A percentile compares a stretch with the other conserved stretches of the same genome.
Conservation (phyloP, 768 basidiomycete species). For the Suillus bovinus region DNA sequence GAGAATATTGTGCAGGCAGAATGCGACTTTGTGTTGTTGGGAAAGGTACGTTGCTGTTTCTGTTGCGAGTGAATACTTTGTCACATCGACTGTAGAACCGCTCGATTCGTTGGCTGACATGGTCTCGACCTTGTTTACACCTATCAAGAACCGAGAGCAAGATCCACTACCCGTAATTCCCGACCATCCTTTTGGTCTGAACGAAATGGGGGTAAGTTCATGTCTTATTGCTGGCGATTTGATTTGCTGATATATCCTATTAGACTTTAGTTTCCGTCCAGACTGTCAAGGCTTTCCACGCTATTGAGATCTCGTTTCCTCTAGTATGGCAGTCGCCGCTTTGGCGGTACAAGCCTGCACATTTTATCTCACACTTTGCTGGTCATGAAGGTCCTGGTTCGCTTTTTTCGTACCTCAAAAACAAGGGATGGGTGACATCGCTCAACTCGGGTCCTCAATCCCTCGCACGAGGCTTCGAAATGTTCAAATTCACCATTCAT, state of each 20-base stretch:
- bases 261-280: constrained; percentile 84
- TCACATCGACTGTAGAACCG: constrained; percentile 50
- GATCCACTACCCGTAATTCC: constrained; percentile 61
- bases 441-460: constrained; percentile 69
- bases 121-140: constrained; percentile 68
- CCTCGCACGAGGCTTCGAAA: constrained; percentile 81
- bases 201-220: constrained; percentile 68
- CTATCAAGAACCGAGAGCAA: constrained; percentile 62
- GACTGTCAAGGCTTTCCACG: constrained; percentile 86
- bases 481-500: constrained; percentile 82
- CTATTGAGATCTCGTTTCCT: constrained; percentile 80
- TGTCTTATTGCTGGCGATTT: constrained; percentile 6
- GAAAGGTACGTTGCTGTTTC: constrained; percentile 49
- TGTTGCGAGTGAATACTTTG: not conserved
- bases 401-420: constrained; percentile 85
- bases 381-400: constrained; percentile 96
- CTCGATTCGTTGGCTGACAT: constrained; percentile 69
- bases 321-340: constrained; percentile 69
- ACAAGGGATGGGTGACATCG: constrained; percentile 81
- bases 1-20: constrained; percentile 78
- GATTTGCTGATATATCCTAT: constrained; percentile 20
- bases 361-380: constrained; percentile 77
- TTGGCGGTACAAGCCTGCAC: constrained; percentile 77
- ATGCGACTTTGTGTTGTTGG: constrained; percentile 83
- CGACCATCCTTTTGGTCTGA: constrained; percentile 75